A percentile compares a stretch with the other conserved stretches of the same genome.
Conservation (phyloP, 2,329 filamentous ascomycete species). For the Helotiales sp. region DNA sequence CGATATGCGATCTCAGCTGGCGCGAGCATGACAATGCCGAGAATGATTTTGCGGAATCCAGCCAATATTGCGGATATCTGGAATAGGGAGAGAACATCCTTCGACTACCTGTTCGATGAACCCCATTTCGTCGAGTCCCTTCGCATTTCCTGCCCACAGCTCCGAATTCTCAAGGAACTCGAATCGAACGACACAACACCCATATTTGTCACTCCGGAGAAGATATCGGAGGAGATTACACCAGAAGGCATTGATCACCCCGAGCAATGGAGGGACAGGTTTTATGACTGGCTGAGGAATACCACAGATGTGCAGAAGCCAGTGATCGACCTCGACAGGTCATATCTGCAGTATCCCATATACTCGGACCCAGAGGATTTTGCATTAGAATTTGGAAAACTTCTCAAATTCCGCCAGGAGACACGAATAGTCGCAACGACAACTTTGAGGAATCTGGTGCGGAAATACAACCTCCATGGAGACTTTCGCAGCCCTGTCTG, state of each 20-base stretch:
- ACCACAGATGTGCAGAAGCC: constrained; percentile 18
- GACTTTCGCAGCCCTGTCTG: constrained; percentile 19
- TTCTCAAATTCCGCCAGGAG: constrained; percentile 36
- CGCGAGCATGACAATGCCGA: constrained; percentile 31
- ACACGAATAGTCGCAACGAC: constrained; percentile 35
- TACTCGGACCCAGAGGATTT: constrained; percentile 34
- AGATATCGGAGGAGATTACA: constrained; percentile 25
- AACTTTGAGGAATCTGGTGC: constrained; percentile 22
- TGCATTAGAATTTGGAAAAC: constrained; percentile 32
- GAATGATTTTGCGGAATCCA: constrained; percentile 30
- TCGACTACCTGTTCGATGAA: constrained; percentile 39
- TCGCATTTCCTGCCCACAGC: constrained; percentile 36
- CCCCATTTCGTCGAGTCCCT: constrained; percentile 37
- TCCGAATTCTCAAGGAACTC: constrained; percentile 29
- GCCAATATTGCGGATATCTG: constrained; percentile 33
- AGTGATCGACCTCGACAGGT: constrained; percentile 34
- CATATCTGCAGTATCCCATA: constrained; percentile 36
- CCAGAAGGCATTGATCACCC: constrained; percentile 32
- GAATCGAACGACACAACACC: constrained; percentile 15
- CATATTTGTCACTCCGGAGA: constrained; percentile 34
- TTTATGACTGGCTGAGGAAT: constrained; percentile 35
- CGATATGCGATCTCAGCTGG: constrained; percentile 40
- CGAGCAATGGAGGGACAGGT: constrained; percentile 33
- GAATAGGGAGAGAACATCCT: constrained; percentile 21
- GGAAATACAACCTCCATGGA: constrained; percentile 17